Conservation (phyloP, 2,329 filamentous ascomycete species). For the Beauveria sp. region DNA sequence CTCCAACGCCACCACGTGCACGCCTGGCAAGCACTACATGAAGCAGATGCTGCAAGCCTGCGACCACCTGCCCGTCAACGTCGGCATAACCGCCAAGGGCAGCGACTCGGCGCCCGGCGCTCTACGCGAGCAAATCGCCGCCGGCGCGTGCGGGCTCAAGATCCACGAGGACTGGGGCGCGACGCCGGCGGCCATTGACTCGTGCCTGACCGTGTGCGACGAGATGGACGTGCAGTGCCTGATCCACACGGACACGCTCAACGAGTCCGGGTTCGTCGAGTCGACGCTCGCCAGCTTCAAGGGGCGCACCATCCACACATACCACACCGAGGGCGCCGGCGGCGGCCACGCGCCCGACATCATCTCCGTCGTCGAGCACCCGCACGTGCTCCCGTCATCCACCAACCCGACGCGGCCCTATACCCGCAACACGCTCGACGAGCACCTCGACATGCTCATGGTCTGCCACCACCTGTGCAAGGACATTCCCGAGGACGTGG, state of each 20-base stretch:
- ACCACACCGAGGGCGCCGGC: slow-evolving; percentile 92
- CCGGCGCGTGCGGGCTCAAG: slow-evolving; percentile 85
- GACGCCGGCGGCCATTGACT: slow-evolving; percentile 85
- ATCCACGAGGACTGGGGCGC: slow-evolving; percentile 95
- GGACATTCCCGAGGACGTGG: slow-evolving; percentile 91
- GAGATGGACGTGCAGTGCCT: slow-evolving; percentile 87
- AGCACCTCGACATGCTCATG: slow-evolving; percentile 98
- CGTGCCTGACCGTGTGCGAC: slow-evolving; percentile 78
- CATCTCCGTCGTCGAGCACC: slow-evolving; percentile 82
- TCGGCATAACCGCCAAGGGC: slow-evolving; percentile 89
- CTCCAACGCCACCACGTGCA: slow-evolving; percentile 77
- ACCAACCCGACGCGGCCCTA: slow-evolving; percentile 91
- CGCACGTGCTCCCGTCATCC: slow-evolving; percentile 61
- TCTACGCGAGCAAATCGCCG: slow-evolving; percentile 70
- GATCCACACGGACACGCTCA: slow-evolving; percentile 93
- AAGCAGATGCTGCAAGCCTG: slow-evolving; percentile 84
- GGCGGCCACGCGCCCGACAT: slow-evolving; percentile 95
- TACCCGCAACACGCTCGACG: slow-evolving; percentile 86
- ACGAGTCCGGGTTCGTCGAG: slow-evolving; percentile 96
- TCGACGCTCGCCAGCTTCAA: slow-evolving; percentile 82
- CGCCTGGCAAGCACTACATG: slow-evolving; percentile 75
- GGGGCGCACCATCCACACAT: slow-evolving; percentile 84
- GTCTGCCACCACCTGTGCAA: slow-evolving; percentile 91
- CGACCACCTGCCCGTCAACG: slow-evolving; percentile 74
- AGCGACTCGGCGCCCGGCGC: slow-evolving; percentile 69